Conservation (phyloP, 371 early-diverging fungal genomes). For the Mucor mucedo region DNA sequence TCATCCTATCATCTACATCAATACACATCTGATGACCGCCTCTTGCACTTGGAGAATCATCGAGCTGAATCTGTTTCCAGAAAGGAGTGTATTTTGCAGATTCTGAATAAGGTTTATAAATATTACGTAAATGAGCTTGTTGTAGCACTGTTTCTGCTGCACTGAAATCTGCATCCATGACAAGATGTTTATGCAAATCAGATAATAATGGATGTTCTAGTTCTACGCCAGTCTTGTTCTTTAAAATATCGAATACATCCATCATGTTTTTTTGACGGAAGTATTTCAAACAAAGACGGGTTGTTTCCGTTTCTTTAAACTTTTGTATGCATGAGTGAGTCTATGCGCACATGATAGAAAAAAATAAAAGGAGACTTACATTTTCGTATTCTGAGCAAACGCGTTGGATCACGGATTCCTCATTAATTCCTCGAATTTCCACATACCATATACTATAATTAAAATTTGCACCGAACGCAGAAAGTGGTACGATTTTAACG, state of each 20-base stretch:
- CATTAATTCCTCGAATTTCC: constrained; percentile 79
- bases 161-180: constrained; percentile 75
- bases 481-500: constrained; percentile 91
- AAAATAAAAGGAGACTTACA: constrained; percentile 46
- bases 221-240: constrained; percentile 62
- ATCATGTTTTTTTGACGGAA: constrained; percentile 83
- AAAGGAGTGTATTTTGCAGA: constrained; percentile 68
- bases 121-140: constrained; percentile 57
- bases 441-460: constrained; percentile 96
- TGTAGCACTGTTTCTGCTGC: constrained; percentile 72
- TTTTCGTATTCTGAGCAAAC: constrained; percentile 67
- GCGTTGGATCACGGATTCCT: constrained; percentile 68
- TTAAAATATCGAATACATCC: constrained; percentile 73
- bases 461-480: constrained; percentile 92
- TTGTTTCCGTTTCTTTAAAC: constrained; percentile 79
- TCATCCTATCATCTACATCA: constrained; percentile 71
- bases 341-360: neutral
- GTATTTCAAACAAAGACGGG: constrained; percentile 87
- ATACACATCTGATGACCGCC: constrained; percentile 98
- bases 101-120: constrained; percentile 76
- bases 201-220: constrained; percentile 86
- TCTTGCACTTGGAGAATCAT: constrained; percentile 62
- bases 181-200: constrained; percentile 68
- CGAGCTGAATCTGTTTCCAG: constrained; percentile 71
- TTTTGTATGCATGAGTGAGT: neutral